Evolutionary conservation across 2,329 filamentous ascomycete species (phyloP).

Genomic region (Pseudogymnoascus sp.): DNA sequence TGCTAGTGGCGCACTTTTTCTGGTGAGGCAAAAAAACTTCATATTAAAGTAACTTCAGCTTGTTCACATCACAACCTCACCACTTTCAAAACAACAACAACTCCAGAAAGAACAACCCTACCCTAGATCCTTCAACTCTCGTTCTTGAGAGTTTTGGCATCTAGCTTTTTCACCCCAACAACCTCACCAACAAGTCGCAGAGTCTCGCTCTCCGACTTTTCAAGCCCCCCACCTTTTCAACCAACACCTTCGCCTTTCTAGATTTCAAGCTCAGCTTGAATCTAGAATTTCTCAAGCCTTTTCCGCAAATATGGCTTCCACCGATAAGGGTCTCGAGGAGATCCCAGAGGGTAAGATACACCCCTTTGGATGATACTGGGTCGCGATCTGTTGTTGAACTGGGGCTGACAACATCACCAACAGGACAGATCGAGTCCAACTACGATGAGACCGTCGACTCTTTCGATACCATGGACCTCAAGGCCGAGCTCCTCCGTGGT

Average conservation of each 20-base stretch:
- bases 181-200: slow-evolving; percentile 23
- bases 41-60: slow-evolving; percentile 4
- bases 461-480: slow-evolving; percentile 97
- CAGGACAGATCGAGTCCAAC: slow-evolving; percentile 99
- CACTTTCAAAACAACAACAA: slow-evolving; percentile 5
- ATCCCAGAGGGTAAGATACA: slow-evolving; percentile 77
- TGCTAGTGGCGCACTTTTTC: slow-evolving; percentile 9
- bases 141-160: slow-evolving; percentile 40
- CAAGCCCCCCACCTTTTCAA: slow-evolving; percentile 21
- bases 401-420: slow-evolving; percentile 21
- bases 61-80: slow-evolving; percentile 3
- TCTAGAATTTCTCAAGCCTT: slow-evolving; percentile 47
- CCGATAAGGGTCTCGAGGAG: slow-evolving; percentile 96
- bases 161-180: slow-evolving; percentile 36
- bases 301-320: slow-evolving; percentile 87
- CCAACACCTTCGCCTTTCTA: slow-evolving; percentile 36
- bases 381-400: not conserved
- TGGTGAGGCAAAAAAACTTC: slow-evolving; percentile 8
- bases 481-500: slow-evolving; percentile 93
- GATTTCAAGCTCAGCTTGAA: slow-evolving; percentile 74
- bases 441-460: slow-evolving; percentile 99
- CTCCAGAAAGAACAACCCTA: not conserved
- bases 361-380: not conserved
- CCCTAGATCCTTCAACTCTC: slow-evolving; percentile 30
- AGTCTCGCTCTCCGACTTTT: slow-evolving; percentile 26